Evolutionary conservation across 2,329 filamentous ascomycete genomes (phyloP).

Genomic region (Apiospora hydei): DNA sequence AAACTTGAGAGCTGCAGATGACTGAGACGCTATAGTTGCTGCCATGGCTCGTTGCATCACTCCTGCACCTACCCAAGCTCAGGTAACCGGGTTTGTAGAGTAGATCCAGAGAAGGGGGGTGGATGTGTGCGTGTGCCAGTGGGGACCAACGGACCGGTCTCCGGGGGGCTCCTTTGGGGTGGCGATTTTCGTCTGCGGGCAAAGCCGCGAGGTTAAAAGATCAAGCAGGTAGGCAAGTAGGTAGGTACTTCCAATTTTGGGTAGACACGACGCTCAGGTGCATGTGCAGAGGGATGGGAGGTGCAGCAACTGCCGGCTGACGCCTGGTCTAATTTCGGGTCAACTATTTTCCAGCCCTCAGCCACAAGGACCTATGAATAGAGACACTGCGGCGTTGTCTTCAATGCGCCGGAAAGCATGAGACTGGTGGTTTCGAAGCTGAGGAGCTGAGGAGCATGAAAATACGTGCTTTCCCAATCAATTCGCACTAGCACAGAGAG

Average conservation of each 20-base stretch:
- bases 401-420: background rate
- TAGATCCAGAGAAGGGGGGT: background rate
- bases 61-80: slow-evolving; percentile 5
- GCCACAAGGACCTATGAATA: background rate
- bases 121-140: background rate
- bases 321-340: background rate
- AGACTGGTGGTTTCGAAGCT: background rate
- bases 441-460: slow-evolving; percentile 1
- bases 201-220: slow-evolving; percentile 2
- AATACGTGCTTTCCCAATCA: background rate
- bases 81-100: slow-evolving; percentile 5
- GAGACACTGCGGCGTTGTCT: background rate
- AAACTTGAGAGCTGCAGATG: slow-evolving; percentile 75
- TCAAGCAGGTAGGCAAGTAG: too few species aligned
- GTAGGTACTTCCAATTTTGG: too few species aligned
- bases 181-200: background rate
- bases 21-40: slow-evolving; percentile 53
- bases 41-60: slow-evolving; percentile 52
- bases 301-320: background rate
- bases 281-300: background rate
- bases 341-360: background rate
- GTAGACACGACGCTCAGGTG: background rate
- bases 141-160: background rate
- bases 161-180: background rate
- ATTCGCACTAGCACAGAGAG: background rate